Conservation (phyloP, 495 filamentous ascomycete genomes). For the Podospora comata region DNA sequence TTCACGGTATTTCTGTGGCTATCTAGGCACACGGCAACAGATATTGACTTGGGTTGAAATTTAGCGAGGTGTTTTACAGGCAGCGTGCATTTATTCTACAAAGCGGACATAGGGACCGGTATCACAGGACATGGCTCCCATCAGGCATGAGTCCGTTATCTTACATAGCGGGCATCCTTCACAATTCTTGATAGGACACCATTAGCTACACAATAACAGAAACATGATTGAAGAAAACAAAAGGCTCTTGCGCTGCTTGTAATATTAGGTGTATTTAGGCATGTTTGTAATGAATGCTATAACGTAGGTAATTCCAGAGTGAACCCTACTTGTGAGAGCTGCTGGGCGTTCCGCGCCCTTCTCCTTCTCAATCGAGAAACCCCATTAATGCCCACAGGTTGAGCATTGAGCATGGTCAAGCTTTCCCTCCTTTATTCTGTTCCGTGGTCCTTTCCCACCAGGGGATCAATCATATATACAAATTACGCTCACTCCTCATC, state of each 20-base stretch:
- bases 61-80: background rate
- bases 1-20: background rate
- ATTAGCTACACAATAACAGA: background rate
- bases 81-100: background rate
- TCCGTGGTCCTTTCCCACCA: background rate
- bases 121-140: background rate
- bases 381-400: background rate
- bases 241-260: background rate
- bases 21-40: background rate
- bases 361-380: background rate
- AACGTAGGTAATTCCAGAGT: background rate
- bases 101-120: background rate
- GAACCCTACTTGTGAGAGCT: background rate
- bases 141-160: background rate
- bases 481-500: background rate
- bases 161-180: background rate
- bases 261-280: background rate
- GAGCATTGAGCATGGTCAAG: background rate
- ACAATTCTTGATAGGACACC: background rate
- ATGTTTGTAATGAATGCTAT: background rate
- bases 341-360: too few species aligned
- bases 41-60: slow-evolving; percentile 5
- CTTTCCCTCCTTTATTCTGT: background rate
- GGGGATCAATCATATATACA: background rate
- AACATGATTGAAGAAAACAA: background rate